Conservation (phyloP, 768 basidiomycete genomes). For the Termitomyces sp. region DNA sequence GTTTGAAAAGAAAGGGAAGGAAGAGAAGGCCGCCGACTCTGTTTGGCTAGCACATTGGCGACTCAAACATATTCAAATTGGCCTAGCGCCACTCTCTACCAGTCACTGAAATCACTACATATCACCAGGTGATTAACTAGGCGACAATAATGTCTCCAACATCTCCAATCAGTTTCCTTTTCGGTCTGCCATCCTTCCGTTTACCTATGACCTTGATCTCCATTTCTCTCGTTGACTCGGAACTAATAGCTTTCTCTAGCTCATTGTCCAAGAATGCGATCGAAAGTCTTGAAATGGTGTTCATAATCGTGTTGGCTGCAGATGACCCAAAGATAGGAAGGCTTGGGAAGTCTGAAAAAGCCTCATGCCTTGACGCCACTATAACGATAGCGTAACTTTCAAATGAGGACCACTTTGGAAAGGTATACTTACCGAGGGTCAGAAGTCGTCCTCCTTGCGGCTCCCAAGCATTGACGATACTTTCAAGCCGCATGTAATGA, state of each 20-base stretch:
- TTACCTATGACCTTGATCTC: conserved; percentile 34
- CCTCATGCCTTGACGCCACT: conserved; percentile 40
- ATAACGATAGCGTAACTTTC: not conserved
- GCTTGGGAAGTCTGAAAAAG: conserved; percentile 43
- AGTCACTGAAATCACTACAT: too few relatives aligned
- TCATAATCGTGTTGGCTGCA: conserved; percentile 25
- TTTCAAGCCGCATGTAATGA: conserved; percentile 58
- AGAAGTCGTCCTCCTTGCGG: conserved; percentile 34
- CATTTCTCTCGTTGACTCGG: conserved; percentile 27
- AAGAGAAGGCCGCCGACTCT: not conserved
- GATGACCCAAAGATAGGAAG: conserved; percentile 35
- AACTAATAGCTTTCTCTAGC: conserved; percentile 27
- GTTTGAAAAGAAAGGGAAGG: not conserved
- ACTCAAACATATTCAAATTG: not conserved
- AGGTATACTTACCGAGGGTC: conserved; percentile 37
- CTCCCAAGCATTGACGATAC: conserved; percentile 52
- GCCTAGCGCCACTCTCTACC: not conserved
- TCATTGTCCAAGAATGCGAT: conserved; percentile 36
- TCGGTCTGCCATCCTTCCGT: conserved; percentile 39
- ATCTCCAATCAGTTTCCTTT: conserved; percentile 34
- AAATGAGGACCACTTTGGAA: not conserved
- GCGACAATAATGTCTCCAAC: conserved; percentile 39
- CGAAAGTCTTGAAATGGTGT: conserved; percentile 30
- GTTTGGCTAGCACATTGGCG: not conserved
- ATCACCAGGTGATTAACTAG: conserved; percentile 9